Base-by-base conservation (phyloP, 768 basidiomycete species). In the Fomitopsis pulvina region DNA sequence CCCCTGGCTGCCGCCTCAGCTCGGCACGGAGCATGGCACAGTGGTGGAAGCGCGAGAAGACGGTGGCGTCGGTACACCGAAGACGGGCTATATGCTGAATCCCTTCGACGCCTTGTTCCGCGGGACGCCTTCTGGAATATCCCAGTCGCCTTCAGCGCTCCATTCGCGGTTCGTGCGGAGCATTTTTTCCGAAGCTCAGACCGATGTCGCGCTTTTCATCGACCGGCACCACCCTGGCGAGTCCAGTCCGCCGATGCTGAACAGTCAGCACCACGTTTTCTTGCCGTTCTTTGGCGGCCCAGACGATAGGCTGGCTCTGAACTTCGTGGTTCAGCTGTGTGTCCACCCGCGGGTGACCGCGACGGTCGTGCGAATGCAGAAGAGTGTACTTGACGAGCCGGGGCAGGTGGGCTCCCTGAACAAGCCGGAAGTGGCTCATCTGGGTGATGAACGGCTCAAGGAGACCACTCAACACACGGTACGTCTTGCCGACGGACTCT, bases 221-320 rank as follows among this genome's bases (percentile, higher is more conserved):
- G 95, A 97, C 64, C 73, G 84, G 22, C 85, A 84, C 1, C 64
- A 60, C 48, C 65, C 75, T 1, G 61, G 58, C 20, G 60, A 59
- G 24, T 49, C 57, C 6, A 59, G 64, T 14, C 47, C 44, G 27
- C 58, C 58, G 30, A 73, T 65, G 22, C 18, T 26, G 9, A 37
- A 37, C 34, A 37, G 34, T 14, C 34, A 37, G 18, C 73, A 85
- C 52, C 88, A 89, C 55, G 60, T 97, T 25, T 81, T 94, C 63
- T 62, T 93, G 37, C 89, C 94, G 0, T 97, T 95, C 79, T 87
- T 92, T 63, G 95, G 95, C 30, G 95, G 95, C 0, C 83, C 91
- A 0, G 95, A 99, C 63, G 95, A 97, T 63, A 81, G 96, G 1
- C 73, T 92, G 20, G 90, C 91, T 0, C 69, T 98, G 24, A 69